Conservation (phyloP, 108 stramenopile genomes). For the Craspedostauros australis region DNA sequence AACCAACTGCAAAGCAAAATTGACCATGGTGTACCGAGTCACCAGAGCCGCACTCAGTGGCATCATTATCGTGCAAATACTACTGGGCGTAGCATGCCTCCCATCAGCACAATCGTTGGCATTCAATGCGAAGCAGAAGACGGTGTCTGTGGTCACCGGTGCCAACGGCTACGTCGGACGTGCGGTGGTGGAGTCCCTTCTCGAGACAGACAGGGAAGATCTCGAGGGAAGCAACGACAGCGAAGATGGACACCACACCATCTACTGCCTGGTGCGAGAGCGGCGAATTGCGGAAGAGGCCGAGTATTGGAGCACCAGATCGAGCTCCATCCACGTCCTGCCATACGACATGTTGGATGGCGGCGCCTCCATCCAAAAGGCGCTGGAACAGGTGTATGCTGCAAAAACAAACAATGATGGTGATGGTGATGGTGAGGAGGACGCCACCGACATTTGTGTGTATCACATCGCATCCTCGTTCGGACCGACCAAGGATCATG, state of each 20-base stretch:
- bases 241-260: neutral
- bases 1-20: too few relatives aligned
- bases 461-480: constrained; percentile 81
- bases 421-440: neutral
- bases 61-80: too few relatives aligned
- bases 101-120: too few relatives aligned
- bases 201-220: constrained; percentile 2
- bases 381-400: constrained; percentile 34
- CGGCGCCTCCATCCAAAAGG: constrained; percentile 39
- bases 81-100: too few relatives aligned
- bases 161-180: constrained; percentile 74
- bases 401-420: neutral
- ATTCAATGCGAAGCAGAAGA: too few relatives aligned
- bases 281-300: constrained; percentile 42
- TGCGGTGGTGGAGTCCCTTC: constrained; percentile 41
- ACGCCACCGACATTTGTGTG: constrained; percentile 32
- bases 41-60: too few relatives aligned
- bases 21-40: too few relatives aligned
- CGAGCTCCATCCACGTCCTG: constrained; percentile 34
- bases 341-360: constrained; percentile 82
- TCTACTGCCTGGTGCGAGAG: constrained; percentile 61
- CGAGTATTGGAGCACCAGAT: constrained; percentile 41
- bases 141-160: constrained; percentile 54
- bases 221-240: neutral
- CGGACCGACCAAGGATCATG: constrained; percentile 71